These are phyloP conservation scores for Trichosanthes truncata DNA, from an alignment of 306 rosid species.

Conservation along the genomic window DNA sequence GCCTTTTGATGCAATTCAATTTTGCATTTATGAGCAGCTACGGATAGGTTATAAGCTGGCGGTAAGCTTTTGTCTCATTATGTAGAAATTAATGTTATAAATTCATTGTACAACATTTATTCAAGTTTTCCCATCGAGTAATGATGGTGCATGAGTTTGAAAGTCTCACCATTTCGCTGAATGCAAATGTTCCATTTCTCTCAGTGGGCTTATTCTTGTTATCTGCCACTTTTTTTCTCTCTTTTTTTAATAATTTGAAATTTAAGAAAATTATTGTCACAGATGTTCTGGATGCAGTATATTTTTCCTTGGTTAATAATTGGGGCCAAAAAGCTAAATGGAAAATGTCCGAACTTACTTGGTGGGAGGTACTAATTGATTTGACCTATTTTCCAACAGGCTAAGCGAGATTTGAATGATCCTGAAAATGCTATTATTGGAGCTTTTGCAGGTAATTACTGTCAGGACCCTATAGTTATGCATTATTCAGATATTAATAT, in stretches of 20 bases:
- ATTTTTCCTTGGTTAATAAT: neutral
- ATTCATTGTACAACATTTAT: neutral
- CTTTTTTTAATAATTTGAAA: neutral
- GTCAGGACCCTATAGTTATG: slow-evolving; percentile 2
- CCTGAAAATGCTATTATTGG: slow-evolving; percentile 92
- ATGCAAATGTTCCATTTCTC: neutral
- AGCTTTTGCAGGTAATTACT: slow-evolving; percentile 78
- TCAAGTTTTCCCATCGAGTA: neutral
- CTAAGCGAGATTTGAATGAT: slow-evolving; percentile 63
- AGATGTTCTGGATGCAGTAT: neutral
- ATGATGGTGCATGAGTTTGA: neutral
- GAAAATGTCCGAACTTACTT: neutral
- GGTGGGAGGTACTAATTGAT: slow-evolving; percentile 1
- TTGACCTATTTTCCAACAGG: slow-evolving; percentile 38
- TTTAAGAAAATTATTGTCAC: neutral
- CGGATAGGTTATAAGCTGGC: slow-evolving; percentile 73
- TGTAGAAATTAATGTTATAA: neutral
- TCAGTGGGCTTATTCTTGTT: neutral
- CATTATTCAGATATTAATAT: neutral
- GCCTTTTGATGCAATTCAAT: slow-evolving; percentile 93
- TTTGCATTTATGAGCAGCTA: slow-evolving; percentile 92
- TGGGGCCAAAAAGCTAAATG: neutral
- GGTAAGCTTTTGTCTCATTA: slow-evolving; percentile 36
- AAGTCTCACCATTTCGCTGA: neutral
- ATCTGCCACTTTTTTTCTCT: neutral